Evolutionary conservation across 139 green algal genomes (phyloP).

Genomic region (Coelastrella sp.): DNA sequence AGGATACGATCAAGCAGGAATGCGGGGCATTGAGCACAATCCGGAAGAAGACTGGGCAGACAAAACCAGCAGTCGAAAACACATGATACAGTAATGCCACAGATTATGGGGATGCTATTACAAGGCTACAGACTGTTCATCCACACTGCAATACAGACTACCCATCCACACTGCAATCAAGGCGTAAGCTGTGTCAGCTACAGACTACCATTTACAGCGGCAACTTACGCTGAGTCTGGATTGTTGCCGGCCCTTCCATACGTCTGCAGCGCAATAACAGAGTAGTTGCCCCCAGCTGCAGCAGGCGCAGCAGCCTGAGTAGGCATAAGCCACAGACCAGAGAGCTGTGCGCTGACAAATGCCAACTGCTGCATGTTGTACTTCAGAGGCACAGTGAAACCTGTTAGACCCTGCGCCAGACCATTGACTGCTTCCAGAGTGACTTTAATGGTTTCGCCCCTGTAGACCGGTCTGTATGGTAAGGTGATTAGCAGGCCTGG

Average conservation of each 20-base stretch:
- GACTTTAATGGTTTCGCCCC: constrained; percentile 54
- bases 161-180: no score
- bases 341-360: neutral
- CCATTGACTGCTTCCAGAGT: constrained; percentile 52
- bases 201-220: neutral
- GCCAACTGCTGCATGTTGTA: neutral
- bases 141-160: no score
- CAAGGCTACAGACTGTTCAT: no score
- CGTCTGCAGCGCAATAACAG: neutral
- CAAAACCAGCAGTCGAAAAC: no score
- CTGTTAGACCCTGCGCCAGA: constrained; percentile 20
- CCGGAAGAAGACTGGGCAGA: no score
- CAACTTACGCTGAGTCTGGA: constrained; percentile 30
- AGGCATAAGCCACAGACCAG: neutral
- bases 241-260: constrained; percentile 7
- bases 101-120: no score
- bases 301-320: neutral
- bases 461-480: constrained; percentile 48
- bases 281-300: neutral
- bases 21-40: no score
- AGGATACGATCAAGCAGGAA: neutral
- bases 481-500: constrained; percentile 52
- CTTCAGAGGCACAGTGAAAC: constrained; percentile 44
- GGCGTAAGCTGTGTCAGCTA: neutral
- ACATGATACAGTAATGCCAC: no score